Base-by-base conservation (phyloP, 257 asterid genomes). In the Anisodus acutangulus region DNA sequence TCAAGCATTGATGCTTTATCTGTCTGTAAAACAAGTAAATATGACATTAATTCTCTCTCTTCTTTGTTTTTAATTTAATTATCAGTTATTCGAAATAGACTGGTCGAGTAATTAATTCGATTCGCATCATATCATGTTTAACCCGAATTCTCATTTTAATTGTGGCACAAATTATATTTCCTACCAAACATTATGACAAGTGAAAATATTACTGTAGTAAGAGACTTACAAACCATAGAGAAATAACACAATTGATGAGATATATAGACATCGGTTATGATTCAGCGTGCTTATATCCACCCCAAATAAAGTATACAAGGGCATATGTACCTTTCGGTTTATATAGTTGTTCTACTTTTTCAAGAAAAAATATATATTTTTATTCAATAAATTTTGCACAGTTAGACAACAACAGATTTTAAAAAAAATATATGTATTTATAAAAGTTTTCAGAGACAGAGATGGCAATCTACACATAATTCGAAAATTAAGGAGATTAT, bases 1-100 rank as follows among this genome's bases (percentile, higher is more conserved):
- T 91, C 95, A 37, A 95, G 85, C 95, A 95, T 92, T 11, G 98
- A 95, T 15, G 98, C 98, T 88, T 95, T 93, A 79, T 95, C 98
- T 0, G 93, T 93, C 99, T 95, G 90, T 31, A 78, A 12, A 3
- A 12, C 6, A n/a, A 62, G 8, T 6, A 12, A 4, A 55, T 13
- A 55, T 4, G 60, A 55, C 19, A 55, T 55, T 55, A 11, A 11
- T 53, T 53, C 17, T 53, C 17, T 53, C 17, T 11, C 35, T 31
- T 31, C 35, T 31, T 31, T 31, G 35, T 4, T 55, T 55, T 13
- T 4, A 11, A 12, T 55, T 55, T 55, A 55, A 55, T 13, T 55
- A 55, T 13, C 60, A 16, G 15, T 55, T 55, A 15, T 17, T 17
- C n/a, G 19, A 4, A 55, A 12, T 13, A 0, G 45, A 41, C 45